These are phyloP conservation scores for Raddia guianensis DNA, from an alignment of 176 grass and related monocot species.

Conservation along the genomic window DNA sequence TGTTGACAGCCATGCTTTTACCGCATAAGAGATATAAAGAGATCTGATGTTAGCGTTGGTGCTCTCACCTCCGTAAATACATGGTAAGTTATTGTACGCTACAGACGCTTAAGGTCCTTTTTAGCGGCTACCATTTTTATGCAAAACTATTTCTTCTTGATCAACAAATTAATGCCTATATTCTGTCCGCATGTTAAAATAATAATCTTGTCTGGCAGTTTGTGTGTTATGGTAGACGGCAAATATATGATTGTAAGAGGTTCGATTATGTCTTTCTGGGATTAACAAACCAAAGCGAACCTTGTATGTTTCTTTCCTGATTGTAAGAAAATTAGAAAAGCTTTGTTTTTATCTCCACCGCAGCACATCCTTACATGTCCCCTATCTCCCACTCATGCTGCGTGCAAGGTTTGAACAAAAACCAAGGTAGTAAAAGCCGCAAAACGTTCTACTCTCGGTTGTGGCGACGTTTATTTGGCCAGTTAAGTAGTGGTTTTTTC, in stretches of 20 bases:
- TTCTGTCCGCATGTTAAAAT: background rate
- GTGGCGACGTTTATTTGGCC: no score
- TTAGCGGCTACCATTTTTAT: background rate
- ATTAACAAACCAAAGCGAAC: background rate
- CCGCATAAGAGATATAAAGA: conserved; percentile 29
- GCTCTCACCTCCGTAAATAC: background rate
- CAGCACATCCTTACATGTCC: background rate
- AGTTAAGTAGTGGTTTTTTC: no score
- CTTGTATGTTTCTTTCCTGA: background rate
- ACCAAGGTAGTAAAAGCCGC: no score
- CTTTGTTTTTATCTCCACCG: no score
- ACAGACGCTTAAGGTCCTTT: background rate
- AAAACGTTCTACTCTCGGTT: no score
- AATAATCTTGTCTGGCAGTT: background rate
- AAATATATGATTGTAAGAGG: background rate
- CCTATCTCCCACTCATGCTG: background rate
- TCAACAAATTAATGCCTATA: conserved; percentile 13
- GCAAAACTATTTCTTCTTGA: conserved; percentile 14
- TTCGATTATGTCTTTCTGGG: background rate
- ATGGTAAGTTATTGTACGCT: background rate
- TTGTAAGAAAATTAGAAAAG: no score
- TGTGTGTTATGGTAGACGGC: background rate
- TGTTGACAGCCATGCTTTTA: conserved; percentile 22
- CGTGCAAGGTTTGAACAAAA: no score
- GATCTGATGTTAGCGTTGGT: conserved; percentile 17